Conservation (phyloP, 495 filamentous ascomycete genomes). For the Lasiosphaeria miniovina region DNA sequence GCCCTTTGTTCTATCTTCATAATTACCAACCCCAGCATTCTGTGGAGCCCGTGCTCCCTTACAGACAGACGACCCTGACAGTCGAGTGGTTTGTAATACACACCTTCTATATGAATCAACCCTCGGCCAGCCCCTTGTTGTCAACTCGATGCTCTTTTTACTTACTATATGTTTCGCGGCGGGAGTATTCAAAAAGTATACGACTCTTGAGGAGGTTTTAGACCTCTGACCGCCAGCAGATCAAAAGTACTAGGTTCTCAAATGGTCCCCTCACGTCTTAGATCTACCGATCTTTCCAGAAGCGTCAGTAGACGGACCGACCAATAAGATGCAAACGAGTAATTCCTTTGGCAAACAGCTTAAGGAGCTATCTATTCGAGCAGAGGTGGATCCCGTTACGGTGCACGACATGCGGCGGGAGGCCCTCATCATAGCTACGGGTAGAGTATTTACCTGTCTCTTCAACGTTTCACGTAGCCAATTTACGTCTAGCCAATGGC, state of each 20-base stretch:
- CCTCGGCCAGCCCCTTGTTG: slow-evolving; percentile 2
- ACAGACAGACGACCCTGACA: too few species aligned
- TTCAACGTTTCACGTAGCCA: slow-evolving; percentile 11
- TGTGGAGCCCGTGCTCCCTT: too few species aligned
- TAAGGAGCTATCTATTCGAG: slow-evolving; percentile 1
- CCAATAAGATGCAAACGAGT: slow-evolving; percentile 1
- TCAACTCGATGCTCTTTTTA: not conserved
- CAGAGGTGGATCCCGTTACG: slow-evolving; percentile 6
- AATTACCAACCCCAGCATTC: too few species aligned
- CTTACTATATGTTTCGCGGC: not conserved
- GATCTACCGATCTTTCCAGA: slow-evolving; percentile 4
- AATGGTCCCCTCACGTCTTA: slow-evolving; percentile 3
- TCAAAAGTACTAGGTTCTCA: not conserved
- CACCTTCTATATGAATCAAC: not conserved
- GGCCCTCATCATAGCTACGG: slow-evolving; percentile 13
- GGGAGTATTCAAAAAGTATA: not conserved
- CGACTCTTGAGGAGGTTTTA: slow-evolving; percentile 3
- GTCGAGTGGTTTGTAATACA: too few species aligned
- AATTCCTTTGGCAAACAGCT: not conserved
- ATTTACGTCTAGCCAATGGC: slow-evolving; percentile 17
- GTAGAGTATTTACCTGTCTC: slow-evolving; percentile 8
- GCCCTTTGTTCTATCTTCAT: too few species aligned
- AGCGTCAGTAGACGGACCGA: slow-evolving; percentile 1
- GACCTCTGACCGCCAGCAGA: not conserved
- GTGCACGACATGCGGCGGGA: slow-evolving; percentile 16